Evolutionary conservation across 768 basidiomycete species (phyloP).

Genomic region (Mrakia frigida): DNA sequence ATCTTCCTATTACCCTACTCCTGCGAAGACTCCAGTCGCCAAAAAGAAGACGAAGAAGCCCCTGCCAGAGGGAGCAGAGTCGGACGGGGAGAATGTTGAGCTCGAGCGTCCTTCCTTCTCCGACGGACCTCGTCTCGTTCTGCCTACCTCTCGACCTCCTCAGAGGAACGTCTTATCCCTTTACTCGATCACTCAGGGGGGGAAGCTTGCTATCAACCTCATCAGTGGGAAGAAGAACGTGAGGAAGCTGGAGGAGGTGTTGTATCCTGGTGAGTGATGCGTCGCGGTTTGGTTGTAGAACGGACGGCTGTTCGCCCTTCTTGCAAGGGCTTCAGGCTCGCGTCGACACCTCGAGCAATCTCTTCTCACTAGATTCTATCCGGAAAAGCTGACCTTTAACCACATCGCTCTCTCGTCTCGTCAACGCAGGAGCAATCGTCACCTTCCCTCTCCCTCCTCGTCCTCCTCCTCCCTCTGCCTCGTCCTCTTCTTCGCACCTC

Average conservation of each 20-base stretch:
- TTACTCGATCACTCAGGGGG: not conserved
- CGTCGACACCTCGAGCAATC: too few relatives aligned
- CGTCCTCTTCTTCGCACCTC: too few relatives aligned
- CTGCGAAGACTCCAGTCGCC: not conserved
- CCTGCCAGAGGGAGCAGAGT: not conserved
- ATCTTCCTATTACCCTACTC: not conserved
- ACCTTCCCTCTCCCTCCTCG: not conserved
- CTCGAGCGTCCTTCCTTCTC: not conserved
- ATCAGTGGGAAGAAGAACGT: not conserved
- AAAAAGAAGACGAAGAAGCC: not conserved
- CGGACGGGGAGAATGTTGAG: not conserved
- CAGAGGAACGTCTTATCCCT: not conserved
- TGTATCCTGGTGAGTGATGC: not conserved
- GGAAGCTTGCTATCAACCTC: not conserved
- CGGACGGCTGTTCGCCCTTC: too few relatives aligned
- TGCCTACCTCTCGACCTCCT: too few relatives aligned
- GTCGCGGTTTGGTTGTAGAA: not conserved
- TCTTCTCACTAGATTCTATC: too few relatives aligned
- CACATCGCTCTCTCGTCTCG: not conserved
- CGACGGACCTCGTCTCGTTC: not conserved
- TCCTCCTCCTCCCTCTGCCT: too few relatives aligned
- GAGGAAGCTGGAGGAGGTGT: not conserved
- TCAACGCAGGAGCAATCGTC: not conserved
- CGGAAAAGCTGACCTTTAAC: not conserved
- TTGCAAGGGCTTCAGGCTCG: too few relatives aligned